Conservation (phyloP, 805 yeast species). For the Lipomyces orientalis region DNA sequence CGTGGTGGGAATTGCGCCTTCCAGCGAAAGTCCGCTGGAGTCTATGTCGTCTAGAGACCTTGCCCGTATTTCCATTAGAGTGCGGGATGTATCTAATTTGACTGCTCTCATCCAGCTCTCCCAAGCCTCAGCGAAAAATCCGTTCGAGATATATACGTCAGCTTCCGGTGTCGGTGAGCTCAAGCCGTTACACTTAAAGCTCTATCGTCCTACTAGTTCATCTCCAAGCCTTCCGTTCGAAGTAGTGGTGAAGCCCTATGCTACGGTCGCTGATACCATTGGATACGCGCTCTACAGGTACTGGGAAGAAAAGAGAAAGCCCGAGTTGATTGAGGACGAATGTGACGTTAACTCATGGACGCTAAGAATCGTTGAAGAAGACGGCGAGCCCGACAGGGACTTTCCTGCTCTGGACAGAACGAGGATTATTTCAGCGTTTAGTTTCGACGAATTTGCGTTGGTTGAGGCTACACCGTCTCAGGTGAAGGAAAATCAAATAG, state of each 20-base stretch:
- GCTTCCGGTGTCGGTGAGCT: slow-evolving; percentile 47
- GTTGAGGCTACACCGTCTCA: slow-evolving; percentile 56
- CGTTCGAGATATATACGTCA: slow-evolving; percentile 46
- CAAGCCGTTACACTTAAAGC: slow-evolving; percentile 43
- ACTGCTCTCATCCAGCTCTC: slow-evolving; percentile 43
- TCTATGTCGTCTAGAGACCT: slow-evolving; percentile 14
- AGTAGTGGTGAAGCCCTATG: slow-evolving; percentile 47
- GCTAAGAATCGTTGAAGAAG: slow-evolving; percentile 85
- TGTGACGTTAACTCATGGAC: slow-evolving; percentile 74
- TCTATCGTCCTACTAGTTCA: slow-evolving; percentile 46
- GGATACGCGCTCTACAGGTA: slow-evolving; percentile 56
- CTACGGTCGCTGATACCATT: slow-evolving; percentile 59
- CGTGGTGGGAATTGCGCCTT: background rate
- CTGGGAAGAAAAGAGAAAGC: slow-evolving; percentile 41
- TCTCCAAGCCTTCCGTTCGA: slow-evolving; percentile 44
- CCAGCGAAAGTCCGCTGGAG: background rate
- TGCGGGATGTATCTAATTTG: slow-evolving; percentile 31
- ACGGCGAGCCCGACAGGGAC: slow-evolving; percentile 86
- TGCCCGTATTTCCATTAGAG: slow-evolving; percentile 8
- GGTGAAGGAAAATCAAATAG: slow-evolving; percentile 52
- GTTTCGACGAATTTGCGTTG: slow-evolving; percentile 81
- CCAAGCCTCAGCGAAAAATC: slow-evolving; percentile 43
- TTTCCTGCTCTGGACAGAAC: slow-evolving; percentile 85
- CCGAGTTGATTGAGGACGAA: slow-evolving; percentile 40
- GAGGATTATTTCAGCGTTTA: slow-evolving; percentile 69